These are phyloP conservation scores for Pythium dissimile DNA, from an alignment of 352 stramenopile species.

Conservation along the genomic window DNA sequence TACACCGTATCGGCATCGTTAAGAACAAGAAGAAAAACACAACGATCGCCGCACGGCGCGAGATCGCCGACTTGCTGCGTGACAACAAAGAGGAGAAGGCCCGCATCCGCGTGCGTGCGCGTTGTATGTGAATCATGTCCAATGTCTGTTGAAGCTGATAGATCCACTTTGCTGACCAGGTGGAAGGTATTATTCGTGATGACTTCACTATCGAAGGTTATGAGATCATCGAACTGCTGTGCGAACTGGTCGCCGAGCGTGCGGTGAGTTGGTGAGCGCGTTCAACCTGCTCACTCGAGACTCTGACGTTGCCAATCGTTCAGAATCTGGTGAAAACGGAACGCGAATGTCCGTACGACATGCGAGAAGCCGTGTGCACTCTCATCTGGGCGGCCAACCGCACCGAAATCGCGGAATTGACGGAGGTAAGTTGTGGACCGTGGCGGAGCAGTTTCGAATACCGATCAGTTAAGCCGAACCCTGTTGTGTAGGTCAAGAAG, in stretches of 20 bases:
- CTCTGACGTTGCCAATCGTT: neutral
- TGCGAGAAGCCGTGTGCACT: constrained; percentile 91
- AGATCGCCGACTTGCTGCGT: constrained; percentile 75
- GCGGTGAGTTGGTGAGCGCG: constrained; percentile 34
- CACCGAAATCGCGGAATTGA: constrained; percentile 92
- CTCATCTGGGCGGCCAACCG: constrained; percentile 91
- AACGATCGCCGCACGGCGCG: constrained; percentile 63
- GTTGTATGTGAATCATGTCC: neutral
- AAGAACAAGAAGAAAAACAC: constrained; percentile 91
- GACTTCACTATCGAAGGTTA: constrained; percentile 96
- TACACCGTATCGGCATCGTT: constrained; percentile 87
- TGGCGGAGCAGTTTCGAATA: too few species aligned
- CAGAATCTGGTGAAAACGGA: constrained; percentile 89
- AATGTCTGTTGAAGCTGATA: neutral
- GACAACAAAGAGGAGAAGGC: constrained; percentile 93
- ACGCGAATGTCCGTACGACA: constrained; percentile 92
- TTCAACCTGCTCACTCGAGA: neutral
- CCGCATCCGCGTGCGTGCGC: constrained; percentile 85
- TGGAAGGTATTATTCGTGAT: constrained; percentile 93
- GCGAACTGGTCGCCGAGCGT: constrained; percentile 91
- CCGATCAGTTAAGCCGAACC: too few species aligned
- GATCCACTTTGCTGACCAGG: too few species aligned
- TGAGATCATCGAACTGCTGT: constrained; percentile 93
- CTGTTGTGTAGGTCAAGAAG: constrained; percentile 67
- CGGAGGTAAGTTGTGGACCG: constrained; percentile 77